Conservation (phyloP, 192 early-diverging fungal species). For the Podila verticillata region DNA sequence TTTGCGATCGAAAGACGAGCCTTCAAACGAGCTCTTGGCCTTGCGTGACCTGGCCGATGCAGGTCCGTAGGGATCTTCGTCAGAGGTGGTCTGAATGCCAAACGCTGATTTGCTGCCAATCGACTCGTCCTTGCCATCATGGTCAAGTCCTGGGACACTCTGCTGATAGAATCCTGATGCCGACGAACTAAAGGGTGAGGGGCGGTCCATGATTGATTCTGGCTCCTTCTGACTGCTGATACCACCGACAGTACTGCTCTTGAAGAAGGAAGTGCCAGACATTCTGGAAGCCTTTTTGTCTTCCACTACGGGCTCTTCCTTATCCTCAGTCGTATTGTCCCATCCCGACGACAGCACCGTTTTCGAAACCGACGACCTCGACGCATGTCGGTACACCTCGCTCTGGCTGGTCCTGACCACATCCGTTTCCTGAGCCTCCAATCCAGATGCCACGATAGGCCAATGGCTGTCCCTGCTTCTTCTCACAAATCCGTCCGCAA, state of each 20-base stretch:
- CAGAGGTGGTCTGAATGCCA: background rate
- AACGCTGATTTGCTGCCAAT: background rate
- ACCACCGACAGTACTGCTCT: background rate
- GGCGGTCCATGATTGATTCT: background rate
- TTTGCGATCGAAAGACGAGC: background rate
- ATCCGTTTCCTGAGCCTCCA: background rate
- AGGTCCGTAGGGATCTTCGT: slow-evolving; percentile 33
- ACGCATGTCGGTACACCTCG: slow-evolving; percentile 16
- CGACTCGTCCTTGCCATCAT: background rate
- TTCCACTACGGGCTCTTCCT: background rate
- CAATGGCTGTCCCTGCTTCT: slow-evolving; percentile 28
- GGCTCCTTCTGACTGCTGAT: background rate
- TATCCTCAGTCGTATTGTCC: slow-evolving; percentile 16
- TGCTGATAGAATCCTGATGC: slow-evolving; percentile 46
- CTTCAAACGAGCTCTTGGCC: slow-evolving; percentile 17
- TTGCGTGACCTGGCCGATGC: slow-evolving; percentile 3
- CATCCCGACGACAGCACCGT: slow-evolving; percentile 22
- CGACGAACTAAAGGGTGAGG: background rate
- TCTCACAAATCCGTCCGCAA: slow-evolving; percentile 14
- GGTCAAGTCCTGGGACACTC: slow-evolving; percentile 37
- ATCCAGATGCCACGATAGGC: background rate
- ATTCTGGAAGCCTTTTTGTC: no score
- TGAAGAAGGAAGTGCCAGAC: background rate
- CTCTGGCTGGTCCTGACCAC: slow-evolving; percentile 36
- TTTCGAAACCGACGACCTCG: slow-evolving; percentile 8